These are phyloP conservation scores for Xylaria sp. DNA, from an alignment of 2,329 filamentous ascomycete species.

Conservation along the genomic window DNA sequence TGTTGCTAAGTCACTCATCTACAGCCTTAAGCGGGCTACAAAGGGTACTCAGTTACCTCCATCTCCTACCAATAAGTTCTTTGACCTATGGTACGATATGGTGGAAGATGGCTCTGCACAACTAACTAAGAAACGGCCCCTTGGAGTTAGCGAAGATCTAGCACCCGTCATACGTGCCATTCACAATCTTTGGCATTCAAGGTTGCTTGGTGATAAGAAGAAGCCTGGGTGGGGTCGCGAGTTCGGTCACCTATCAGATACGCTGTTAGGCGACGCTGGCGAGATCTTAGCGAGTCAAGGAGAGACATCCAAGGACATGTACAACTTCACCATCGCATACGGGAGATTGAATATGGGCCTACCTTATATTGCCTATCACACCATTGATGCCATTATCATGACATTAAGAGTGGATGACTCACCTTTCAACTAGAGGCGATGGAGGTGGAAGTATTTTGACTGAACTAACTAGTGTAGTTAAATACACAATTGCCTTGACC, in stretches of 20 bases:
- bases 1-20: neutral
- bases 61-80: neutral
- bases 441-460: too few relatives aligned
- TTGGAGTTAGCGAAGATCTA: neutral
- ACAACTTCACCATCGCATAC: slow-evolving; percentile 4
- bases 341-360: slow-evolving; percentile 3
- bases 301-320: neutral
- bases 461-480: too few relatives aligned
- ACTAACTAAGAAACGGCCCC: neutral
- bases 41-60: neutral
- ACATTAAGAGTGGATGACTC: neutral
- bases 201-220: neutral
- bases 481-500: too few relatives aligned
- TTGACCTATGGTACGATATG: slow-evolving; percentile 8
- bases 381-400: slow-evolving; percentile 4
- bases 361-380: slow-evolving; percentile 10
- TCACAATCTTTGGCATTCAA: neutral
- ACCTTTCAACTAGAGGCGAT: too few relatives aligned
- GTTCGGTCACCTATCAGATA: slow-evolving; percentile 3
- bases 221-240: slow-evolving; percentile 1
- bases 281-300: neutral
- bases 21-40: neutral
- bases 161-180: neutral
- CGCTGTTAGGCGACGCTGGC: neutral
- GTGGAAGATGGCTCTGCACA: neutral